A percentile compares a stretch with the other conserved stretches of the same genome.
These are phyloP conservation scores for Xylaria sp. DNA, from an alignment of 2,329 filamentous ascomycete species.

Conservation along the genomic window DNA sequence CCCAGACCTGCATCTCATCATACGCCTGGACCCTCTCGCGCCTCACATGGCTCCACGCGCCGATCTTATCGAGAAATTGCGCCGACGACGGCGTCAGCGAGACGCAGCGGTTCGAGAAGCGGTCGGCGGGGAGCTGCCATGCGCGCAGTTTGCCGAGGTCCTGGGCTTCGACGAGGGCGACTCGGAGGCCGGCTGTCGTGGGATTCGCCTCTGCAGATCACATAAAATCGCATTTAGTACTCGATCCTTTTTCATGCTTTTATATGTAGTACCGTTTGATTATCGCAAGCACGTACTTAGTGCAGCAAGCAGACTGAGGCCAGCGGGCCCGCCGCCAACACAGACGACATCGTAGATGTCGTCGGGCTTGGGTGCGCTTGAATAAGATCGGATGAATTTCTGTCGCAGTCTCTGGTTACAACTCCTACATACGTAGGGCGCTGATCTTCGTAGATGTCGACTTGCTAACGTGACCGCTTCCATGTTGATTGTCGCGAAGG, in stretches of 20 bases:
- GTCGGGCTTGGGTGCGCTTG: conserved; percentile 50
- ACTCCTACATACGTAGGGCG: conserved; percentile 38
- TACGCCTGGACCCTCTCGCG: conserved; percentile 74
- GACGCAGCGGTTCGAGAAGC: conserved; percentile 91
- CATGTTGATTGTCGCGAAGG: conserved; percentile 20
- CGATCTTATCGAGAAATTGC: conserved; percentile 75
- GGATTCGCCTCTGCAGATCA: conserved; percentile 62
- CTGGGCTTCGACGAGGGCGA: conserved; percentile 88
- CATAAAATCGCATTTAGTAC: conserved; percentile 8
- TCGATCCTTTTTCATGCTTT: neutral
- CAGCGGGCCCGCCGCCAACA: conserved; percentile 83
- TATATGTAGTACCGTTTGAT: neutral
- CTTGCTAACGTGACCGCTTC: conserved; percentile 22
- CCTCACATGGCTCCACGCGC: conserved; percentile 76
- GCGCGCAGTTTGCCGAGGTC: conserved; percentile 65
- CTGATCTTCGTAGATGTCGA: conserved; percentile 22
- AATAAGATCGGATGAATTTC: conserved; percentile 38
- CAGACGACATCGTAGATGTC: conserved; percentile 93
- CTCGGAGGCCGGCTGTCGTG: conserved; percentile 67
- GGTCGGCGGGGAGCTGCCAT: conserved; percentile 60
- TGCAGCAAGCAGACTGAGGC: conserved; percentile 73
- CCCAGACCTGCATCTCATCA: conserved; percentile 97
- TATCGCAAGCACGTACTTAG: conserved; percentile 51
- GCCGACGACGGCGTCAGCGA: conserved; percentile 87
- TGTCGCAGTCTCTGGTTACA: conserved; percentile 39